phyloP scores from a whole-genome alignment of 345 rosid genomes.

The Eucalyptus sp. region DNA sequence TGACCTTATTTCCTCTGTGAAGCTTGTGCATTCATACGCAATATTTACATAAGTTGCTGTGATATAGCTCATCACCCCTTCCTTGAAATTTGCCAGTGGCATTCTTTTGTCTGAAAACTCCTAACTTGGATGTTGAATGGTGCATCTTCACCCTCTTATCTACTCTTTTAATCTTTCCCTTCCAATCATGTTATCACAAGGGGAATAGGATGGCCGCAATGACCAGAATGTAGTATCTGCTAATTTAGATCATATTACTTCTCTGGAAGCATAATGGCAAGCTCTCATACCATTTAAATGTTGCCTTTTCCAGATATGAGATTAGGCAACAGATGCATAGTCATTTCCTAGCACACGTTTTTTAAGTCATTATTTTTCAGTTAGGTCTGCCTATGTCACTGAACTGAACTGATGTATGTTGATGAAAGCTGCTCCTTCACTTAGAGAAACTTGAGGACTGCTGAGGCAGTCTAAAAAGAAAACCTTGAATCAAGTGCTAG shows the following conservation, averaged over 20 bases:
- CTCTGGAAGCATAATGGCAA: background rate
- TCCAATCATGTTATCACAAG: background rate
- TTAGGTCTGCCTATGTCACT: background rate
- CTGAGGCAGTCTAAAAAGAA: background rate
- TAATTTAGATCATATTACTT: background rate
- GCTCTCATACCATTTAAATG: background rate
- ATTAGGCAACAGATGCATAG: background rate
- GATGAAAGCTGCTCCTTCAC: background rate
- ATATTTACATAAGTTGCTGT: background rate
- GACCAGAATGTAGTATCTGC: background rate
- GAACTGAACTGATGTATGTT: background rate
- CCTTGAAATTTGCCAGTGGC: background rate
- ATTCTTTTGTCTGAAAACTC: background rate
- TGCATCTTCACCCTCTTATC: background rate
- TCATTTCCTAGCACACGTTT: background rate
- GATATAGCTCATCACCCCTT: background rate
- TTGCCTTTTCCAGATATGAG: background rate
- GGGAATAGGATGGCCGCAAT: background rate
- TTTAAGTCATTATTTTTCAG: background rate
- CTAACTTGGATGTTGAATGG: background rate
- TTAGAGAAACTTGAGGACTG: background rate
- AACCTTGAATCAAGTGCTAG: background rate
- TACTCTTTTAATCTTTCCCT: background rate
- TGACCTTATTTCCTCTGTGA: background rate
- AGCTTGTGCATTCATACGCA: background rate